Percentiles rank a stretch among this genome's conserved stretches.
phyloP scores from a whole-genome alignment of 345 rosid species.

The Camelina laxa region DNA sequence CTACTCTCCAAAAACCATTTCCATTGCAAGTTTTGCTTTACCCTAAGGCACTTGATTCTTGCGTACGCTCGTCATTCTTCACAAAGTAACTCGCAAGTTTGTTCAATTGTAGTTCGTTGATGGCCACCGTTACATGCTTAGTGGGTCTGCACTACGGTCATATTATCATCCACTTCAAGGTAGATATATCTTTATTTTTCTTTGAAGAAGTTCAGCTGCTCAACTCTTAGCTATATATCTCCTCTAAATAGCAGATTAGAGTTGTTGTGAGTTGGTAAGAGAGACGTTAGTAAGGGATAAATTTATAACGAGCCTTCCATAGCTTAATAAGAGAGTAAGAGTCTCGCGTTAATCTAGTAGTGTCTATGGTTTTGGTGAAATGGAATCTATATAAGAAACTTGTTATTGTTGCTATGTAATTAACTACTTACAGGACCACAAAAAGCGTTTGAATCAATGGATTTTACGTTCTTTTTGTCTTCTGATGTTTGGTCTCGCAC shows the following conservation, averaged over 20 bases:
- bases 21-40: not conserved
- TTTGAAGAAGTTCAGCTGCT: not conserved
- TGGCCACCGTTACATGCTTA: slow-evolving; percentile 81
- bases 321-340: not conserved
- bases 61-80: slow-evolving; percentile 12
- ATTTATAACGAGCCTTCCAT: not conserved
- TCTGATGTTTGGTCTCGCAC: slow-evolving; percentile 55
- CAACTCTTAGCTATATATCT: not conserved
- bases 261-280: not conserved
- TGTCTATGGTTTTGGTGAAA: slow-evolving; percentile 7
- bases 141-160: slow-evolving; percentile 89
- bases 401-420: slow-evolving; percentile 1
- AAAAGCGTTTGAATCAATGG: slow-evolving; percentile 64
- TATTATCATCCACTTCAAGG: slow-evolving; percentile 78
- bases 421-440: slow-evolving; percentile 59
- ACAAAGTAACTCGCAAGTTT: slow-evolving; percentile 24
- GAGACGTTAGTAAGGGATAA: not conserved
- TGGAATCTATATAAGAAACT: slow-evolving; percentile 14
- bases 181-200: slow-evolving; percentile 28
- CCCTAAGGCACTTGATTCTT: no score
- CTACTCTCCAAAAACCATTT: not conserved
- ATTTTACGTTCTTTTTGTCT: slow-evolving; percentile 58
- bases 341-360: not conserved
- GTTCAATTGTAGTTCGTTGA: slow-evolving; percentile 66
- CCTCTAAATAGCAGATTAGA: not conserved